Evolutionary conservation across 2,329 filamentous ascomycete genomes (phyloP), one percentile per base, ranked within the genome.

Genomic region (Xylaria sp.): DNA sequence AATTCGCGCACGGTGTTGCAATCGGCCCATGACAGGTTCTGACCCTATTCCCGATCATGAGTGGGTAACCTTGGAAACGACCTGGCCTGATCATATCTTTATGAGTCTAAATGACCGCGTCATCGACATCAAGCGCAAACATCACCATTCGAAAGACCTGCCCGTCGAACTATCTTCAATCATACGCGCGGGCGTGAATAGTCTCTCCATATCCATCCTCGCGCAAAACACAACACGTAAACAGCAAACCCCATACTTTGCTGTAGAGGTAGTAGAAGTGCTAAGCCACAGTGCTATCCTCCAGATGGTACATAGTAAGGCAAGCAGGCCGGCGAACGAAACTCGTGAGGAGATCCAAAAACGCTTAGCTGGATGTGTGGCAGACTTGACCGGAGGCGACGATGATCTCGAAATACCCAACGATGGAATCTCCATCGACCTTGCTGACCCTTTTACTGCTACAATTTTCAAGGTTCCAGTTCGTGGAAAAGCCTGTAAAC

Each of bases 131-230:
- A 87, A 91, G 50, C 87, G 91, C 34, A 93, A 92, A 74, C 79
- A 88, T 0, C 90, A 96, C 70, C 87, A 94, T 75, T 90, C 90
- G 12, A 92, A 90, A 73, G 92, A 97, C 74, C 80, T 94, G 9
- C 90, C 94, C 0, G 83, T 92, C 6, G 93, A 97, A 73, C 82
- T 97, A 28, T 94, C 93, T 0, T 78, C 87, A 10, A 68, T 81
- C 23, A 73, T 97, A 5, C 77, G 75, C 9, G 73, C 80, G 18
- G 93, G 92, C 0, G 76, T 78, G 6, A 97, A 97, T 75, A 78
- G 75, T 0, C 76, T 97, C 2, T 81, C 84, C 4, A 78, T 94
- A 74, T 88, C 75, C 70, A 81, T 82, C 62, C 76, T 74, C 31
- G 48, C 51, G 12, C 62, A 63, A 18, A 69, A 63, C 70, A 75